Base-by-base conservation (phyloP, 208 protist genomes). In the Trypanosoma congolense region DNA sequence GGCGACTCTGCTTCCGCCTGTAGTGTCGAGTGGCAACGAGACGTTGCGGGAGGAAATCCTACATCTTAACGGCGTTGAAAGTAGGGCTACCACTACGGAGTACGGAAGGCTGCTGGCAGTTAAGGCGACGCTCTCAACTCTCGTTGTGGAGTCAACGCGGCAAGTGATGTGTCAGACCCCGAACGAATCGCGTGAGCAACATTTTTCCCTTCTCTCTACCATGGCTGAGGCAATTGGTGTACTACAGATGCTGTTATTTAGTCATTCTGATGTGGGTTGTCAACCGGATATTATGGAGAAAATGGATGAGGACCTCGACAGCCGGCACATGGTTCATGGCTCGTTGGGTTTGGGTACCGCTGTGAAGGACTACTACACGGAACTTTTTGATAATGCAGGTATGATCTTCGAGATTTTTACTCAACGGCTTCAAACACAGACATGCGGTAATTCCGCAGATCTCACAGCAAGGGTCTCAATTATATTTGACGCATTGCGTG, bases 221-320 rank as follows among this genome's bases (percentile, higher is more conserved):
- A 70, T 90, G 22, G 65, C 75, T 5, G 73, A 81, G 25, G 74
- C 78, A 18, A 72, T 84, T 42, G 75, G 76, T 19, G 72, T 72
- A n/a, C 57, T 90, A 50, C 83, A 90, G 44, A 61, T 90, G 24
- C 61, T 87, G 36, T 65, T 87, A 9, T 75, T 90, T n/a, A 76
- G 83, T 52, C 66, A 78, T 12, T 83, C 78, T 45, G 28, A 40
- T 25, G 36, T 30, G 4, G 25, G 35, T 18, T 14, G 26, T 1
- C 10, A 24, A 36, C 1, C 31, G 2, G 43, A 65, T 10, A 25
- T 56, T 28, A 51, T n/a, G 31, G 29, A 26, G 19, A 38, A 28
- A 18, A 46, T 41, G 26, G 19, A 46, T 14, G 8, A 44, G 5
- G 30, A 24, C 3, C 25, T 65, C 9, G 50, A 52, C 22, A 65